Evolutionary conservation across 495 filamentous ascomycete species (phyloP), one percentile per base, ranked within the genome.

Genomic region (Usnea hakonensis): DNA sequence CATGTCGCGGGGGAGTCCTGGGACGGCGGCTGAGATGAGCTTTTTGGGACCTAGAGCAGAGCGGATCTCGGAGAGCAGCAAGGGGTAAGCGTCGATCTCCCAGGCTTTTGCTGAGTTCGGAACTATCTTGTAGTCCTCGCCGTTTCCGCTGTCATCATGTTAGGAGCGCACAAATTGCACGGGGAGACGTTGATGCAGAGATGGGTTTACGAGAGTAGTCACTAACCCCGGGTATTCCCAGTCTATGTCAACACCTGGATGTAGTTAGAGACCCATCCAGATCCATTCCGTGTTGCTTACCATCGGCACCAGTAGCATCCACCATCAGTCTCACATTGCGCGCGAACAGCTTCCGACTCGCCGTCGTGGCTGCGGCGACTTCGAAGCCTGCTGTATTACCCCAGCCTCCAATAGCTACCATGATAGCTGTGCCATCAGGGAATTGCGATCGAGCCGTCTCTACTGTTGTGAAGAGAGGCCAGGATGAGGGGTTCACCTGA

Each of bases 351-450:
- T 74, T 67, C 16, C 85, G 79, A 9, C 75, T 78, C 11, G 76
- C 68, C 0, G 81, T 77, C 1, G 78, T 82, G 46, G 76, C 77
- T 2, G 84, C 85, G 9, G 79, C 87, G 1, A 68, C 69, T 0
- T 79, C 77, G 71, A 90, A 90, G 10, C 85, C 87, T 32, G 70
- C 64, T 0, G 79, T 82, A 64, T 90, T 85, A 8, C 87, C 87
- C 87, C 87, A 91, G 52, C 87, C 87, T 9, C 87, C 87, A 59
- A 90, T 84, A 38, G 87, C 86, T 38, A 90, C 75, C 79, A 88
- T 79, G 19, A 90, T 68, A 67, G 84, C 83, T 35, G 87, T 87
- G 3, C 77, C 76, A 0, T 78, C 67, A 2, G 76, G 62, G 66
- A 90, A 90, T 52, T 82, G 79, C 55, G 77, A 72, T 33, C 87